Evolutionary conservation across 441 rosid species (phyloP).

Genomic region (Brassica balearica): DNA sequence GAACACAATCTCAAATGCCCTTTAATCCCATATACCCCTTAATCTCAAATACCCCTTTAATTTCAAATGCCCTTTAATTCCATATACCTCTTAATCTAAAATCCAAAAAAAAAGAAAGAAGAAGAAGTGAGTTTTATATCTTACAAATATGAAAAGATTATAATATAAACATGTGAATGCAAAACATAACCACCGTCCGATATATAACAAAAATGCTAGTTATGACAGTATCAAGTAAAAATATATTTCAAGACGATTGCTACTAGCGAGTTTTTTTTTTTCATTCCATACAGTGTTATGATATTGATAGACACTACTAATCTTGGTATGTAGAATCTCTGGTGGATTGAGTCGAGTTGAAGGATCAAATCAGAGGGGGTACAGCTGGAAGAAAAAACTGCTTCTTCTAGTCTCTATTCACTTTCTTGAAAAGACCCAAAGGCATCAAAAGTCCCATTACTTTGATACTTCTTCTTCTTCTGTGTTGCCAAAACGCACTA

Average conservation of each 20-base stretch:
- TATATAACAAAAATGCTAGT: background rate
- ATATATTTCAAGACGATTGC: background rate
- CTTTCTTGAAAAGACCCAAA: slow-evolving; percentile 38
- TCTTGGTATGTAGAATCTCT: slow-evolving; percentile 13
- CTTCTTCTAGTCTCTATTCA: slow-evolving; percentile 12
- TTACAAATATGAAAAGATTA: background rate
- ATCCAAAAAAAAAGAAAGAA: too few species aligned
- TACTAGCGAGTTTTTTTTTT: background rate
- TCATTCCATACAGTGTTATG: slow-evolving; percentile 4
- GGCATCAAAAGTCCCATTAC: slow-evolving; percentile 30
- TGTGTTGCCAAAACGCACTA: slow-evolving; percentile 31
- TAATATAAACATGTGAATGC: background rate
- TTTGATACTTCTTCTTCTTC: background rate
- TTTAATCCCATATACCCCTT: too few species aligned
- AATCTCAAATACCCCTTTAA: too few species aligned
- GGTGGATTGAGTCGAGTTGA: slow-evolving; percentile 13
- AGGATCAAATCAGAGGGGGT: slow-evolving; percentile 30
- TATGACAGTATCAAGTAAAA: background rate
- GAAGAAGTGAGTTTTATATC: background rate
- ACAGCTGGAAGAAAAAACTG: slow-evolving; percentile 8
- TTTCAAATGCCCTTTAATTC: too few species aligned
- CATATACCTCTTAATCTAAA: too few species aligned
- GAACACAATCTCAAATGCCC: too few species aligned
- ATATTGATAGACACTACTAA: slow-evolving; percentile 26
- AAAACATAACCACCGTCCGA: background rate